A percentile compares a stretch with the other conserved stretches of the same genome.
Evolutionary conservation across 768 basidiomycete species (phyloP).

Genomic region (Tricholoma sp.): DNA sequence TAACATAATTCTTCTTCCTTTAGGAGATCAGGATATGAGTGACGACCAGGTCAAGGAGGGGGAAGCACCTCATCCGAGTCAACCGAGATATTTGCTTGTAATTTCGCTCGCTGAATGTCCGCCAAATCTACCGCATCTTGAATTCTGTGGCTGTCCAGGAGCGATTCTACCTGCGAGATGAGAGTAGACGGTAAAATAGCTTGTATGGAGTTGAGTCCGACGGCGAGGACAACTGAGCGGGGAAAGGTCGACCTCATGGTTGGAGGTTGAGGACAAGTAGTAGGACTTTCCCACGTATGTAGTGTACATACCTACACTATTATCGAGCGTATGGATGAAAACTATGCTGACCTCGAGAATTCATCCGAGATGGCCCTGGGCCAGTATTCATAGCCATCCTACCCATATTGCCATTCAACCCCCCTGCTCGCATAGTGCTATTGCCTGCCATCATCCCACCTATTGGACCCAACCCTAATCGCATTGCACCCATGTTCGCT

Average conservation of each 20-base stretch:
- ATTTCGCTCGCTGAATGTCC: conserved; percentile 54
- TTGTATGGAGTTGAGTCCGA: conserved; percentile 54
- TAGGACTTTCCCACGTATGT: not conserved
- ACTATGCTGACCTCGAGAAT: conserved; percentile 49
- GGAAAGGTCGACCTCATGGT: conserved; percentile 42
- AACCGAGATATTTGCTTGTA: conserved; percentile 45
- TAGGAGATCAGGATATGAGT: not conserved
- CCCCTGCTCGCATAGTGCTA: conserved; percentile 9
- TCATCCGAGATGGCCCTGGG: conserved; percentile 44
- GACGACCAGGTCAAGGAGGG: not conserved
- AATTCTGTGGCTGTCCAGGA: conserved; percentile 59
- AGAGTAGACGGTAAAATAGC: conserved; percentile 69
- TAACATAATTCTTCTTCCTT: conserved; percentile 70
- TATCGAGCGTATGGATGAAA: conserved; percentile 66
- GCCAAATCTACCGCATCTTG: conserved; percentile 60
- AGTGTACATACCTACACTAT: not conserved
- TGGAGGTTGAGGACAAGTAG: no score
- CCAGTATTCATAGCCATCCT: conserved; percentile 38
- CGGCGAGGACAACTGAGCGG: conserved; percentile 62
- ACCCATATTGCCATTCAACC: conserved; percentile 21
- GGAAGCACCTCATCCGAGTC: conserved; percentile 48
- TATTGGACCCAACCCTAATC: conserved; percentile 31
- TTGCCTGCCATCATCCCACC: conserved; percentile 21
- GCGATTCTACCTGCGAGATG: conserved; percentile 64
- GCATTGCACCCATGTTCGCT: conserved; percentile 31